These are phyloP conservation scores for Aspergillus affinis DNA, from an alignment of 495 filamentous ascomycete genomes.

Conservation along the genomic window DNA sequence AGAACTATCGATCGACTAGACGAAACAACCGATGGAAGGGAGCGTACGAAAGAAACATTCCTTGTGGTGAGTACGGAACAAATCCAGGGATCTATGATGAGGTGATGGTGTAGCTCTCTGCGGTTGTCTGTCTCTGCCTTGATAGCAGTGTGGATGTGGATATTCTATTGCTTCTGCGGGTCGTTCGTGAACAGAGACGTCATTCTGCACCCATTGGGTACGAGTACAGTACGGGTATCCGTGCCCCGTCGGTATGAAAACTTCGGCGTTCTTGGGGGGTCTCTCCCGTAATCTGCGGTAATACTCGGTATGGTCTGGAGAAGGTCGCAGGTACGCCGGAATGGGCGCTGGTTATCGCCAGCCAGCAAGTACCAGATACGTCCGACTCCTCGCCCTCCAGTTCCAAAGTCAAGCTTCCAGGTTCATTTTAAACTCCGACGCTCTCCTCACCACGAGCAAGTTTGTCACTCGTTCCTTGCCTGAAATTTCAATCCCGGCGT, in stretches of 20 bases:
- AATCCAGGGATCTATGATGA: background rate
- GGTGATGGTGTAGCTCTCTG: conserved; percentile 3
- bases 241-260: background rate
- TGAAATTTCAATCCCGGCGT: background rate
- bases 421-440: too few species aligned
- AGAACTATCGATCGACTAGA: conserved; percentile 24
- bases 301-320: too few species aligned
- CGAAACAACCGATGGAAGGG: conserved; percentile 17
- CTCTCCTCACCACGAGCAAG: too few species aligned
- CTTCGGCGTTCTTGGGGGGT: too few species aligned
- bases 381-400: too few species aligned
- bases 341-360: background rate
- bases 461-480: background rate
- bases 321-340: background rate
- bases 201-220: conserved; percentile 26
- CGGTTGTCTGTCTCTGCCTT: conserved; percentile 3
- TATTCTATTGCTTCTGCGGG: too few species aligned
- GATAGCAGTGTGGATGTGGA: background rate
- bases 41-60: conserved; percentile 21
- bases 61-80: conserved; percentile 3
- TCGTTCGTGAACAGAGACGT: conserved; percentile 21
- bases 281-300: too few species aligned
- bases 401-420: too few species aligned
- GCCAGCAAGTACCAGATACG: background rate
- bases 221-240: background rate